A percentile compares a stretch with the other conserved stretches of the same genome.
Evolutionary conservation across 371 early-diverging fungal species (phyloP).

Genomic region (Circinella minor): DNA sequence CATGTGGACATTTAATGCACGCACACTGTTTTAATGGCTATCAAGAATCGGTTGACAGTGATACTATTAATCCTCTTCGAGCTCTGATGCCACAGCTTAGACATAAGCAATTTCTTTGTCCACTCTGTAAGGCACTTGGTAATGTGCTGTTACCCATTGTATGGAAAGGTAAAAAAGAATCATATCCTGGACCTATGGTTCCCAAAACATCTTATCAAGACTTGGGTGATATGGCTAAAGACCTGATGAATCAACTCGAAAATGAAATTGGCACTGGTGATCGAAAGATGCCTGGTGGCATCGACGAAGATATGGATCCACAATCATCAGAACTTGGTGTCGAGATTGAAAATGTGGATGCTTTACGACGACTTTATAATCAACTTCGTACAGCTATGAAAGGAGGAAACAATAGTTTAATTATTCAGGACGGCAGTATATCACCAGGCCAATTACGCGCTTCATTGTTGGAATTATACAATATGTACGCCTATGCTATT

Average conservation of each 20-base stretch:
- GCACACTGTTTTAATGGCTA: constrained; percentile 87
- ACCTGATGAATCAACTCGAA: constrained; percentile 15
- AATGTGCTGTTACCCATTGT: constrained; percentile 80
- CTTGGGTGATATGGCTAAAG: constrained; percentile 20
- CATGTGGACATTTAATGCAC: constrained; percentile 98
- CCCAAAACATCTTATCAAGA: constrained; percentile 30
- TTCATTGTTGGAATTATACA: constrained; percentile 21
- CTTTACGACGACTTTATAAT: constrained; percentile 32
- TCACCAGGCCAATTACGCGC: constrained; percentile 3
- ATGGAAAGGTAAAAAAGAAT: constrained; percentile 68
- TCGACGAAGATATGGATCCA: constrained; percentile 22
- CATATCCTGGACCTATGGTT: constrained; percentile 57
- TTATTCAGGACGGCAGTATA: background rate
- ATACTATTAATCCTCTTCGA: constrained; percentile 12
- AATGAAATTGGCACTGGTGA: constrained; percentile 13
- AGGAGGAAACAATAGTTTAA: background rate
- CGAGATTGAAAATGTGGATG: constrained; percentile 25
- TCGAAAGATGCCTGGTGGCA: constrained; percentile 26
- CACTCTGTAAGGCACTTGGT: constrained; percentile 93
- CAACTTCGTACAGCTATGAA: constrained; percentile 30
- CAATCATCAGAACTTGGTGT: constrained; percentile 27
- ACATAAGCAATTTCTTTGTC: constrained; percentile 85
- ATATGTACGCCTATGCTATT: constrained; percentile 68
- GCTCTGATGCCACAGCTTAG: constrained; percentile 12
- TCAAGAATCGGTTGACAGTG: constrained; percentile 67